Percentiles rank a stretch among this genome's conserved stretches.
Evolutionary conservation across 78 protist genomes (phyloP).

Genomic region (Goniomonas avonlea): DNA sequence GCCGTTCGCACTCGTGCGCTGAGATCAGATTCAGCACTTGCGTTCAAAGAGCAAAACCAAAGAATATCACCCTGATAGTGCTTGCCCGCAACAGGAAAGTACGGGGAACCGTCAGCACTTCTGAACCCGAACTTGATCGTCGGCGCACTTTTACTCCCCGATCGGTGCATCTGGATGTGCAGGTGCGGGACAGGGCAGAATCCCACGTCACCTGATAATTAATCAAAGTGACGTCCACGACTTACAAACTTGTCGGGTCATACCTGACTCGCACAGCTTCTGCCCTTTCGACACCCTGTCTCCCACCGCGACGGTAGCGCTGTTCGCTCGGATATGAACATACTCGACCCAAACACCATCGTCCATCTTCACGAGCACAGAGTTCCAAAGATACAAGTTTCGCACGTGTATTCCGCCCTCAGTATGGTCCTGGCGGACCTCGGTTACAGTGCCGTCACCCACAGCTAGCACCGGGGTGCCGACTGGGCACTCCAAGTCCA

Average conservation of each 20-base stretch:
- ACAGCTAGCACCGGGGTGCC: constrained; percentile 18
- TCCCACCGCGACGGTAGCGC: background rate
- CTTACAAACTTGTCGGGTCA: too few relatives aligned
- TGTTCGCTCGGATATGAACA: background rate
- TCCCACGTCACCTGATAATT: constrained; percentile 6
- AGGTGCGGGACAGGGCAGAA: constrained; percentile 26
- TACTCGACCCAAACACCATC: background rate
- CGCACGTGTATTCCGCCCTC: constrained; percentile 1
- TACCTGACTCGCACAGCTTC: background rate
- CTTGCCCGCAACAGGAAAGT: too few relatives aligned
- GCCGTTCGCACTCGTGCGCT: too few relatives aligned
- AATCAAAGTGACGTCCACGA: too few relatives aligned
- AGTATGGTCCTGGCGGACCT: background rate
- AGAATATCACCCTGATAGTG: too few relatives aligned
- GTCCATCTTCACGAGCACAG: background rate
- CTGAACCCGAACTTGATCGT: too few relatives aligned
- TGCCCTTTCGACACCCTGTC: background rate
- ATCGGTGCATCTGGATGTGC: constrained; percentile 5
- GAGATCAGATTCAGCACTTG: too few relatives aligned
- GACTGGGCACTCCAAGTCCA: background rate
- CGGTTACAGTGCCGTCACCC: background rate
- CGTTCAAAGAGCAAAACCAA: too few relatives aligned
- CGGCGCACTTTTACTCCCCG: too few relatives aligned
- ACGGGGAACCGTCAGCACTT: too few relatives aligned
- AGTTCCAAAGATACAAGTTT: background rate